Conservation (phyloP, 768 basidiomycete genomes). For the Tricholoma matsutake region DNA sequence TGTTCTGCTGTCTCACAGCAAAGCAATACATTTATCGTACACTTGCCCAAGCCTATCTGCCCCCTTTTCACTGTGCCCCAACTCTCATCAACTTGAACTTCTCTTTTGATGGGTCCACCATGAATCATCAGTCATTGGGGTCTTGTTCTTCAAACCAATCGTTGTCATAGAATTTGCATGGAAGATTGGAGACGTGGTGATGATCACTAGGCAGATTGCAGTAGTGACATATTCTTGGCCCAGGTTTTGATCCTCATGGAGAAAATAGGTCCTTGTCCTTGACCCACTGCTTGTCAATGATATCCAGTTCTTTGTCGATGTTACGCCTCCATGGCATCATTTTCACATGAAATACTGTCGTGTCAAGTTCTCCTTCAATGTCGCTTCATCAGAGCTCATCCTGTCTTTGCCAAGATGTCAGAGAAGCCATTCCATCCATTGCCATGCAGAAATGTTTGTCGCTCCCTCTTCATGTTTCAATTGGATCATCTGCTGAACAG, state of each 20-base stretch:
- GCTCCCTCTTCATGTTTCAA: constrained; percentile 5
- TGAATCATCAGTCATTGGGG: background rate
- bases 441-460: constrained; percentile 6
- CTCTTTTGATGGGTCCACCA: background rate
- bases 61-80: background rate
- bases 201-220: background rate
- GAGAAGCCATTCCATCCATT: constrained; percentile 6
- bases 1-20: background rate
- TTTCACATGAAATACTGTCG: too few species aligned
- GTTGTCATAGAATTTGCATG: constrained; percentile 4
- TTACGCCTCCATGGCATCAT: too few species aligned
- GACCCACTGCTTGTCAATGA: too few species aligned
- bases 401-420: constrained; percentile 7
- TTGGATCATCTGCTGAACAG: background rate
- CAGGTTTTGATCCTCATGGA: background rate
- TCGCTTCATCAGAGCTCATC: too few species aligned
- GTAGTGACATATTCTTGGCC: background rate
- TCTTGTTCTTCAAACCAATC: background rate
- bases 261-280: constrained; percentile 9
- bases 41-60: background rate
- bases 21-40: background rate
- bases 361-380: too few species aligned
- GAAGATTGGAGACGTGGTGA: background rate
- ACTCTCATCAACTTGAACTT: background rate
- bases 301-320: too few species aligned